Conservation (phyloP, 306 rosid species). For the Quercus variabilis region DNA sequence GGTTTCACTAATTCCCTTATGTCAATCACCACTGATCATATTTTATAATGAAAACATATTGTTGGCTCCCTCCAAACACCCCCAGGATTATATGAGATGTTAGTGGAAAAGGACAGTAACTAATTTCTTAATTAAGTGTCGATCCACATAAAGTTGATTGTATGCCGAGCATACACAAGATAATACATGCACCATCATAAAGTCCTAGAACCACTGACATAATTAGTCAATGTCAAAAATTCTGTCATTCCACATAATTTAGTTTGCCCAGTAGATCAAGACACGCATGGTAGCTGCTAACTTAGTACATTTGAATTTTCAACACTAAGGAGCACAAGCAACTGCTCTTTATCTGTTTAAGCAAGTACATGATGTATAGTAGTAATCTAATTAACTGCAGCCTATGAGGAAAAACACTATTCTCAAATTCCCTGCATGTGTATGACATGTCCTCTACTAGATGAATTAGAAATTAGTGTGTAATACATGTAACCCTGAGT, state of each 20-base stretch:
- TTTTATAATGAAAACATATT: background rate
- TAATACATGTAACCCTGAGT: background rate
- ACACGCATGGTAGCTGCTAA: background rate
- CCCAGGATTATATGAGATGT: background rate
- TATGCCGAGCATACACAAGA: background rate
- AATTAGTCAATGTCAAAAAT: no score
- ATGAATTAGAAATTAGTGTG: background rate
- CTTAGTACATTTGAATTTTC: background rate
- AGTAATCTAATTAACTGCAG: background rate
- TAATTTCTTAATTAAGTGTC: background rate
- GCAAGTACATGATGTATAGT: background rate
- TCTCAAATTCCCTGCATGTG: background rate
- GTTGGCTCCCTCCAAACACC: background rate
- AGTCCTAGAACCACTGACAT: background rate
- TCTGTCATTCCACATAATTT: background rate
- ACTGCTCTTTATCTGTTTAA: background rate
- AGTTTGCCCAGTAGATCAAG: background rate
- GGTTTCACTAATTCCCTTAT: background rate
- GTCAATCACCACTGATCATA: background rate
- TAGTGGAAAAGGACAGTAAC: background rate
- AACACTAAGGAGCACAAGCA: background rate
- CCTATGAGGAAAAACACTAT: background rate
- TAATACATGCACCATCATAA: background rate
- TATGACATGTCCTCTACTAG: background rate
- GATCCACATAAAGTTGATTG: background rate